phyloP scores from a whole-genome alignment of 2,329 filamentous ascomycete genomes.

The Lomentospora prolificans region DNA sequence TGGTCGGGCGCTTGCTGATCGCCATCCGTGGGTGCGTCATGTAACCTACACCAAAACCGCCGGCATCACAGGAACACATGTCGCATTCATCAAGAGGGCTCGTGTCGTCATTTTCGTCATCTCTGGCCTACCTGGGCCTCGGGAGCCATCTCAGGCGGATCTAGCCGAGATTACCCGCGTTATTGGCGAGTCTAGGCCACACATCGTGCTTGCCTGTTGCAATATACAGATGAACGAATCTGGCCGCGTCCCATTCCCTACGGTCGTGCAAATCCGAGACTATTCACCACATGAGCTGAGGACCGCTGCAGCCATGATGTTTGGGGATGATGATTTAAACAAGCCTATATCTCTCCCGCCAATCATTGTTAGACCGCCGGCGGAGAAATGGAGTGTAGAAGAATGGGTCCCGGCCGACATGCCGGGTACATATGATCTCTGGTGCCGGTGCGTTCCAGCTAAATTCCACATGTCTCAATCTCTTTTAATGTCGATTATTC shows the following conservation, averaged over 20 bases:
- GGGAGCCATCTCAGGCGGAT: conserved; percentile 41
- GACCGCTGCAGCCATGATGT: conserved; percentile 40
- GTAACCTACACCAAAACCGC: conserved; percentile 57
- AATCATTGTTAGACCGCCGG: conserved; percentile 17
- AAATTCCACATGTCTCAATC: conserved; percentile 34
- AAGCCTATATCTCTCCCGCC: neutral
- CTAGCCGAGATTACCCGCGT: conserved; percentile 35
- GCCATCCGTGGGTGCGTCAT: conserved; percentile 55
- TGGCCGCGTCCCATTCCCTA: conserved; percentile 35
- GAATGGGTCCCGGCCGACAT: conserved; percentile 29
- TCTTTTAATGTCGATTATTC: conserved; percentile 35
- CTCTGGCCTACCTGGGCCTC: conserved; percentile 33
- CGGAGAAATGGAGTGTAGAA: conserved; percentile 31
- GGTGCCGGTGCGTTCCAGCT: conserved; percentile 33
- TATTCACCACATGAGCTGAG: conserved; percentile 38
- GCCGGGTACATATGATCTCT: conserved; percentile 32
- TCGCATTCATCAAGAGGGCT: conserved; percentile 51
- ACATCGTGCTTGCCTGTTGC: conserved; percentile 44
- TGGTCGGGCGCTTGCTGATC: conserved; percentile 50
- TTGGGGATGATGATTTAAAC: conserved; percentile 22
- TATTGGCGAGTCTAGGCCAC: conserved; percentile 37
- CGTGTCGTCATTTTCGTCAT: conserved; percentile 52
- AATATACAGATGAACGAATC: conserved; percentile 28
- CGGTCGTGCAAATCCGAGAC: conserved; percentile 38
- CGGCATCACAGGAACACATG: conserved; percentile 55